Conservation (phyloP, 805 yeast species). For the Barnettozyma sp. region DNA sequence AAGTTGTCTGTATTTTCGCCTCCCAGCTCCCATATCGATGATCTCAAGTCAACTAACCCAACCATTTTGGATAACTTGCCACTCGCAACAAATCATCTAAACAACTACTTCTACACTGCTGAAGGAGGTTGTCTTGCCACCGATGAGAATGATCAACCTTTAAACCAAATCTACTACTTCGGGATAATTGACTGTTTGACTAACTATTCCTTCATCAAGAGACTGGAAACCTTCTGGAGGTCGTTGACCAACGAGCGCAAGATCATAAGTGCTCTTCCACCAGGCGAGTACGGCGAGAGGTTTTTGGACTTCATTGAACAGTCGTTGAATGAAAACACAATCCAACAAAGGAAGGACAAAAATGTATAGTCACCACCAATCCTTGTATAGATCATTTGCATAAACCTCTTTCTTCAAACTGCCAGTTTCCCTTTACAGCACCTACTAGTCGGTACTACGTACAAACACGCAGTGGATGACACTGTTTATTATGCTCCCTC, state of each 20-base stretch:
- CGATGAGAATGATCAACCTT: conserved; percentile 46
- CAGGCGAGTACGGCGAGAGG: conserved; percentile 83
- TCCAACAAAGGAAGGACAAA: conserved; percentile 3
- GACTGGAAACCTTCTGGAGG: conserved; percentile 81
- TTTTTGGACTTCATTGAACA: conserved; percentile 62
- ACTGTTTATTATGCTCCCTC: too few relatives aligned
- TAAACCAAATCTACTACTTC: conserved; percentile 70
- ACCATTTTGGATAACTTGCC: conserved; percentile 37
- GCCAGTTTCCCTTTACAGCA: too few relatives aligned
- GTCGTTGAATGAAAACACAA: conserved; percentile 28
- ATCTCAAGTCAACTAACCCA: conserved; percentile 40
- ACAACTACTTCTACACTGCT: conserved; percentile 59
- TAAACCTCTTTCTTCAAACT: too few relatives aligned
- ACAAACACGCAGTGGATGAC: too few relatives aligned
- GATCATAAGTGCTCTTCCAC: conserved; percentile 84
- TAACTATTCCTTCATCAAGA: conserved; percentile 63
- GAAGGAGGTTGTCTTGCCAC: conserved; percentile 84
- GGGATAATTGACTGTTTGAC: conserved; percentile 95
- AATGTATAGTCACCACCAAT: too few relatives aligned
- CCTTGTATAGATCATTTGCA: too few relatives aligned
- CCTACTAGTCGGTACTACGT: too few relatives aligned
- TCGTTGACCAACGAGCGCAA: conserved; percentile 59
- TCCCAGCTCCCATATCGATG: conserved; percentile 21
- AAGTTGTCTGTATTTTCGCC: conserved; percentile 33
- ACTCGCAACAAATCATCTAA: conserved; percentile 36